Base-by-base conservation (phyloP, 345 rosid species). In the Litchi chinensis region DNA sequence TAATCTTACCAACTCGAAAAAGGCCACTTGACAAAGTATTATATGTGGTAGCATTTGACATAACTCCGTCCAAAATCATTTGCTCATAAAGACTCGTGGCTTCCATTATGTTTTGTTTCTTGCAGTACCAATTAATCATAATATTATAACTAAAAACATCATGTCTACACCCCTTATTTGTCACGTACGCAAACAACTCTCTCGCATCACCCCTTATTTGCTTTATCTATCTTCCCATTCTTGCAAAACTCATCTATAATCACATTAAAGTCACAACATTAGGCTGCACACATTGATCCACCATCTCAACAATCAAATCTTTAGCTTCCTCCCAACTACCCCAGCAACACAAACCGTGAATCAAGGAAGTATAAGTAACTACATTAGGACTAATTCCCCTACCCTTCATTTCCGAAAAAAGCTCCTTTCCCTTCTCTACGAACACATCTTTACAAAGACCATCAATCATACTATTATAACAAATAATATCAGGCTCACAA, bases 391-490 rank as follows among this genome's bases (percentile, higher is more conserved):
- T 32, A 3, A 32, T 32, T 32, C 37, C 37, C 37, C 37, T 2
- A 32, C 4, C 37, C 37, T 32, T 32, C 37, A 32, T 32, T 32
- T 32, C 37, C 3, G 4, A 32, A 32, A 32, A 32, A 32, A 3
- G 37, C 4, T 32, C 37, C 4, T 32, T 32, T 2, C 3, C 37
- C 37, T 32, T 32, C 37, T 32, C 37, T 2, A 32, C 4, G 3
- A 41, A 41, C 0, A 8, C 44, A 4, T 41, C 8, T 9, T 41
- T 41, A 41, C 84, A 81, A 16, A 81, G 79, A 21, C 84, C 84
- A 79, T 83, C 71, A 65, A 86, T 76, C 62, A 83, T 72, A 26
- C 68, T 56, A 15, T 10, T 21, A 73, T 78, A 70, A 24, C 75
- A 67, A 64, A 76, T 16, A 39, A 67, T 68, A 77, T 73, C 63